Evolutionary conservation across 768 basidiomycete genomes (phyloP).

Genomic region (Suillus placidus): DNA sequence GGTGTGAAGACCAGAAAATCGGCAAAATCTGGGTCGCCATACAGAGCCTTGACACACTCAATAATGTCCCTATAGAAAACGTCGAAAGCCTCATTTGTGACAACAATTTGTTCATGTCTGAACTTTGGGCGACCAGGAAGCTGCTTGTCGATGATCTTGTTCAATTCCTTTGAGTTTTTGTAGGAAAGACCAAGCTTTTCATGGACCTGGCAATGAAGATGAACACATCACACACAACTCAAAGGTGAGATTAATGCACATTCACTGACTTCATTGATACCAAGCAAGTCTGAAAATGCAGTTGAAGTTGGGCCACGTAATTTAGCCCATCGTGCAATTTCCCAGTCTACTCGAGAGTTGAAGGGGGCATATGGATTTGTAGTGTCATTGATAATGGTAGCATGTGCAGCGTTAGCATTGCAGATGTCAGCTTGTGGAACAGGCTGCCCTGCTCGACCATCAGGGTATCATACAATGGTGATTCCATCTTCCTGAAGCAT

Average conservation of each 20-base stretch:
- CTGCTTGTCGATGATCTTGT: neutral
- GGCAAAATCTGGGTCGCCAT: neutral
- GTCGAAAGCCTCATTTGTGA: neutral
- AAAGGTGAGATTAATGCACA: no score
- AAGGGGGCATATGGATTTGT: no score
- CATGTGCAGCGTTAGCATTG: no score
- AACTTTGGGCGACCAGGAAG: neutral
- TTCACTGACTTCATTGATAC: no score
- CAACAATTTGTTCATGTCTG: neutral
- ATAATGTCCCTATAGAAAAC: neutral
- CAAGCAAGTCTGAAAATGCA: no score
- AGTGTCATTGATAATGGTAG: no score
- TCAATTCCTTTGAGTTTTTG: neutral
- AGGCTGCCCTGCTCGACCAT: neutral
- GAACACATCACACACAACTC: no score
- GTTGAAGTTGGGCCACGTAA: no score
- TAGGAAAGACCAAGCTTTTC: neutral
- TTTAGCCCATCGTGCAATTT: no score
- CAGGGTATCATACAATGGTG: neutral
- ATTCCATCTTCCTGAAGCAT: neutral
- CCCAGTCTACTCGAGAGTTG: no score
- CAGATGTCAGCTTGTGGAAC: neutral
- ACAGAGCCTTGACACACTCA: neutral
- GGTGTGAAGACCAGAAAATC: neutral
- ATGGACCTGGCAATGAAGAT: neutral